Base-by-base conservation (phyloP, 2,329 filamentous ascomycete species). In the Trematosphaeria pertusa region DNA sequence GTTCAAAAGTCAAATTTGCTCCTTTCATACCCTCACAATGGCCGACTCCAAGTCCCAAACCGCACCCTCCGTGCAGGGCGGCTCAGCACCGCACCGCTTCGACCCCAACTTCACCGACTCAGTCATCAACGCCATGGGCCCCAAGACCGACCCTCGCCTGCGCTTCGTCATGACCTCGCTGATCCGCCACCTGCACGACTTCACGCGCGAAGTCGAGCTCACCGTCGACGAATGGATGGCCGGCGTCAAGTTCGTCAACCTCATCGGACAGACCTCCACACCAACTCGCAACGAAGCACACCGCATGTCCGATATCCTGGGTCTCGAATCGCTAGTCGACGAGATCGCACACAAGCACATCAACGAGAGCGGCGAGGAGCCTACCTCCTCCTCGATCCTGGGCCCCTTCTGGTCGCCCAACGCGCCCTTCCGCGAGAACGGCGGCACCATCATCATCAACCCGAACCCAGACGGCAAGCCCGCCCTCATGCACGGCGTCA, bases 361-460 rank as follows among this genome's bases (percentile, higher is more conserved):
- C 64, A 82, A 83, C 55, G 83, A 87, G 47, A 79, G 81, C 46
- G 78, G 79, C 64, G 73, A 82, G 51, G 77, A 81, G 50, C 86
- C 87, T 36, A 90, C 87, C n/a, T 88, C 86, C 3, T 87, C 86
- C 51, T 81, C 87, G 48, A 91, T 91, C 64, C 84, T 91, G 50
- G 87, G 87, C 2, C 87, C 87, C 55, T 90, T 91, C 80, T 91
- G 87, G 87, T 87, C 84, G 9, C 87, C 87, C 61, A 80, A 89
- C 60, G 85, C 87, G 1, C 87, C 87, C 22, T 89, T 88, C 82
- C 83, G 87, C 35, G 78, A 84, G 28, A 79, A 84, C 57, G 87
- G 87, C 56, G 80, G 76, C 65, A 79, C 75, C 69, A 87, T 90
- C 69, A 85, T 90, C 63, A 83, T 86, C 67, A 73, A 86, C 69